A percentile compares a stretch with the other conserved stretches of the same genome.
Conservation (phyloP, 2,329 filamentous ascomycete genomes). For the Cytospora piceae region DNA sequence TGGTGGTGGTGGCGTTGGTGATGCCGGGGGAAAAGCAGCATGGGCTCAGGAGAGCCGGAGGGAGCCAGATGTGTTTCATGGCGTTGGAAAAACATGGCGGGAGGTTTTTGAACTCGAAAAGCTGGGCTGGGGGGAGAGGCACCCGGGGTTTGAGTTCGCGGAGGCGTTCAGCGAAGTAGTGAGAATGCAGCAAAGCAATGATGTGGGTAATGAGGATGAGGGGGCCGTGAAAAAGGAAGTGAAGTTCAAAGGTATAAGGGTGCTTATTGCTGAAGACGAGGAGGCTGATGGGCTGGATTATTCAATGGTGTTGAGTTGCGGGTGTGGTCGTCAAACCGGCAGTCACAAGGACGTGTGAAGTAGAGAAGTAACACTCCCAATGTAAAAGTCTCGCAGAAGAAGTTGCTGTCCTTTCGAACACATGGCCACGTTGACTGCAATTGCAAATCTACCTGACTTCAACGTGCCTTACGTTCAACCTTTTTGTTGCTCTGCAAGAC, state of each 20-base stretch:
- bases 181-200: conserved; percentile 37
- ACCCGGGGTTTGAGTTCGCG: conserved; percentile 40
- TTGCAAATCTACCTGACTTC: neutral
- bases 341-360: neutral
- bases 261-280: conserved; percentile 26
- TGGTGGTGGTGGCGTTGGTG: neutral
- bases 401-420: neutral
- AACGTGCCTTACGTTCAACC: neutral
- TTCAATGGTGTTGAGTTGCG: conserved; percentile 9
- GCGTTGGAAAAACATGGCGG: conserved; percentile 38
- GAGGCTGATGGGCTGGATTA: neutral
- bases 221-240: conserved; percentile 35
- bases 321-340: neutral
- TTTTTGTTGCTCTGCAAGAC: neutral
- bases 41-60: conserved; percentile 30
- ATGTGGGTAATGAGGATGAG: conserved; percentile 36
- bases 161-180: conserved; percentile 37
- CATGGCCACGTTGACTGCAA: neutral
- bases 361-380: neutral
- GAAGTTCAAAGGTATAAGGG: conserved; percentile 25
- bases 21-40: conserved; percentile 23
- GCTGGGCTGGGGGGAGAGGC: conserved; percentile 39
- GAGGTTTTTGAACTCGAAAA: conserved; percentile 40
- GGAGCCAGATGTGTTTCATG: conserved; percentile 38
- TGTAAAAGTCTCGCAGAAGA: neutral